Evolutionary conservation across 371 early-diverging fungal species (phyloP).

Genomic region (Dentiscutata heterogama): DNA sequence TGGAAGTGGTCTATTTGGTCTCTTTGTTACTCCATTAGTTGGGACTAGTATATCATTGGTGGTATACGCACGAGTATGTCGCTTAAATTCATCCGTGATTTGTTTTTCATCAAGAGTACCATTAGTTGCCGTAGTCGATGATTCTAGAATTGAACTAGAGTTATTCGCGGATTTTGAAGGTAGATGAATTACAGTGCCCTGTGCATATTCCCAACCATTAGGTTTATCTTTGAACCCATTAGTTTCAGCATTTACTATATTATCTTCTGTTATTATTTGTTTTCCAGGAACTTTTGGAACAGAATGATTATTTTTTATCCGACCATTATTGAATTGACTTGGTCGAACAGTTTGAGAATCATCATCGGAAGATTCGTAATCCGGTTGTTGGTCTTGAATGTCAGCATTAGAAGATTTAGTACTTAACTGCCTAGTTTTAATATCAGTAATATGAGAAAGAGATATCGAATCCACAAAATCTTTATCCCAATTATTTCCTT

Average conservation of each 20-base stretch:
- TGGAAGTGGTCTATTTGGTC: background rate
- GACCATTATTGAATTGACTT: background rate
- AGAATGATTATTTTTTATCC: background rate
- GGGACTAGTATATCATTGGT: background rate
- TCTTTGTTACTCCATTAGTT: background rate
- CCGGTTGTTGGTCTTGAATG: background rate
- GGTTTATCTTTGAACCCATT: conserved; percentile 26
- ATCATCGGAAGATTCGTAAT: conserved; percentile 22
- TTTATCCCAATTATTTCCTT: conserved; percentile 58
- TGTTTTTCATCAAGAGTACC: too few species aligned
- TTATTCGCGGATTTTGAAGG: background rate
- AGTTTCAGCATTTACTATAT: too few species aligned
- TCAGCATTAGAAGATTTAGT: background rate
- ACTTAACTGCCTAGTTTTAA: conserved; percentile 40
- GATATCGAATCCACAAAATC: conserved; percentile 55
- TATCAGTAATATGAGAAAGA: conserved; percentile 50
- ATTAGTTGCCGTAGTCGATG: too few species aligned
- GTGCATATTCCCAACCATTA: background rate
- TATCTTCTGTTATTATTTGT: conserved; percentile 39
- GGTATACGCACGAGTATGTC: background rate
- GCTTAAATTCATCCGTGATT: background rate
- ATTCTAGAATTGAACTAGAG: too few species aligned
- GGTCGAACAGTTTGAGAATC: background rate
- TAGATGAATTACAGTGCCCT: background rate
- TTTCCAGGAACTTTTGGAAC: too few species aligned